A percentile compares a stretch with the other conserved stretches of the same genome.
Conservation (phyloP, 345 rosid genomes). For the Pseudoturritis turrita region DNA sequence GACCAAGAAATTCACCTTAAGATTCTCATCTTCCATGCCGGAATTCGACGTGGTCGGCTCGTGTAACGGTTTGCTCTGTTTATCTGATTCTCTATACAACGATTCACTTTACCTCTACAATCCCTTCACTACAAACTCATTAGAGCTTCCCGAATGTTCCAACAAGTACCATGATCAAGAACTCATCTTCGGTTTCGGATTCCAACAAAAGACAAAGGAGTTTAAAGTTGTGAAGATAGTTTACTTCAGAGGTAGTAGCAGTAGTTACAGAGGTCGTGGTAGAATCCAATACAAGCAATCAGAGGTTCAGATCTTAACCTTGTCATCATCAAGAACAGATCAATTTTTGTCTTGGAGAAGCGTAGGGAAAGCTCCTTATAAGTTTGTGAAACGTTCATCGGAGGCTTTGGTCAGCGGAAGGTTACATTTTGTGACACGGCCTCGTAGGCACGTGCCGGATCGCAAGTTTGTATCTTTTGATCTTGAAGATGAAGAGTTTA, state of each 20-base stretch:
- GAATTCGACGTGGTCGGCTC: slow-evolving; percentile 56
- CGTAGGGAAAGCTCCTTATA: slow-evolving; percentile 59
- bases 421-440: slow-evolving; percentile 76
- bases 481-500: slow-evolving; percentile 63
- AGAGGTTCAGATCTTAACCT: slow-evolving; percentile 52
- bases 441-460: slow-evolving; percentile 51
- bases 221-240: slow-evolving; percentile 67
- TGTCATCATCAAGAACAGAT: slow-evolving; percentile 22
- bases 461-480: slow-evolving; percentile 72
- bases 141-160: slow-evolving; percentile 41
- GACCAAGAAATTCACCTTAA: slow-evolving; percentile 40
- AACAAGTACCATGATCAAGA: slow-evolving; percentile 37
- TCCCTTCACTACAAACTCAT: slow-evolving; percentile 45
- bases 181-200: slow-evolving; percentile 62
- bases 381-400: slow-evolving; percentile 47
- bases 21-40: slow-evolving; percentile 36
- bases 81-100: slow-evolving; percentile 43
- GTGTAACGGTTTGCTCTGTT: slow-evolving; percentile 57
- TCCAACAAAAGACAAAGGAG: slow-evolving; percentile 38
- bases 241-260: slow-evolving; percentile 34
- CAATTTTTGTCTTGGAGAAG: slow-evolving; percentile 53
- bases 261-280: slow-evolving; percentile 30
- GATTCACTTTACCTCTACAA: slow-evolving; percentile 47
- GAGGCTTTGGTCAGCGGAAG: slow-evolving; percentile 74
- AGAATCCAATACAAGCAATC: slow-evolving; percentile 39